Percentiles rank a stretch among this genome's conserved stretches.
phyloP scores from a whole-genome alignment of 2,329 filamentous ascomycete genomes.

The Epichloe scottii region DNA sequence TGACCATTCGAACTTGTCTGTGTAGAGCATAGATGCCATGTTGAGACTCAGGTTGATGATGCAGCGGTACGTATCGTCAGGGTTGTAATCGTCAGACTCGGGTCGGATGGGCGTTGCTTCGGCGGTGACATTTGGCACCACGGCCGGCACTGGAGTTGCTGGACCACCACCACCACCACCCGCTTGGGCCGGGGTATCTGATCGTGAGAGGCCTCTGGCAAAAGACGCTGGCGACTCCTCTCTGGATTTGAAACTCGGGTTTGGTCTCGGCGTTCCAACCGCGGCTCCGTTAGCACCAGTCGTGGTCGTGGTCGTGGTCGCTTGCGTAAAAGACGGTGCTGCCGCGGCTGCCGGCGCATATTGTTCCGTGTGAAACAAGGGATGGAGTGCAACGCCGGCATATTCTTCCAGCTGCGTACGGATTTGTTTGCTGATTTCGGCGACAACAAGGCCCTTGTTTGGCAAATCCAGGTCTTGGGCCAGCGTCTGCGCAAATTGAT shows the following conservation, averaged over 20 bases:
- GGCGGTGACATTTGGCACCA: conserved; percentile 49
- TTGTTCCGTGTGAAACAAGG: conserved; percentile 62
- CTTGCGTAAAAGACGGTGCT: conserved; percentile 11
- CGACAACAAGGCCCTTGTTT: conserved; percentile 53
- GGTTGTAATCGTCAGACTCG: conserved; percentile 66
- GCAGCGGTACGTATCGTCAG: conserved; percentile 89
- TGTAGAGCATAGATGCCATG: conserved; percentile 80
- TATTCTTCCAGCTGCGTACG: conserved; percentile 93
- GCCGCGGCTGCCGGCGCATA: conserved; percentile 15
- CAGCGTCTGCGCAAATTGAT: conserved; percentile 83
- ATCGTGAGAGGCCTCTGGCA: conserved; percentile 29
- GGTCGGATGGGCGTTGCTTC: conserved; percentile 48
- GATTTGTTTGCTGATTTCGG: conserved; percentile 86
- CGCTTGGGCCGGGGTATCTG: conserved; percentile 44
- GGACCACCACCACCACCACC: conserved; percentile 22
- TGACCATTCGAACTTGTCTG: conserved; percentile 97
- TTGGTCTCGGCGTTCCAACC: conserved; percentile 18
- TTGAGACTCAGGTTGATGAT: conserved; percentile 87
- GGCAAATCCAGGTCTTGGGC: conserved; percentile 91
- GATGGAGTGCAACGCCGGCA: conserved; percentile 84
- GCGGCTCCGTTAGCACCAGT: conserved; percentile 10
- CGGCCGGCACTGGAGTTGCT: conserved; percentile 30
- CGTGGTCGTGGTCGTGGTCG: conserved; percentile 5
- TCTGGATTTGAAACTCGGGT: conserved; percentile 21
- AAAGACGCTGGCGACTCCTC: conserved; percentile 26